Evolutionary conservation across 768 basidiomycete genomes (phyloP).

Genomic region (Phaeotremella skinneri): DNA sequence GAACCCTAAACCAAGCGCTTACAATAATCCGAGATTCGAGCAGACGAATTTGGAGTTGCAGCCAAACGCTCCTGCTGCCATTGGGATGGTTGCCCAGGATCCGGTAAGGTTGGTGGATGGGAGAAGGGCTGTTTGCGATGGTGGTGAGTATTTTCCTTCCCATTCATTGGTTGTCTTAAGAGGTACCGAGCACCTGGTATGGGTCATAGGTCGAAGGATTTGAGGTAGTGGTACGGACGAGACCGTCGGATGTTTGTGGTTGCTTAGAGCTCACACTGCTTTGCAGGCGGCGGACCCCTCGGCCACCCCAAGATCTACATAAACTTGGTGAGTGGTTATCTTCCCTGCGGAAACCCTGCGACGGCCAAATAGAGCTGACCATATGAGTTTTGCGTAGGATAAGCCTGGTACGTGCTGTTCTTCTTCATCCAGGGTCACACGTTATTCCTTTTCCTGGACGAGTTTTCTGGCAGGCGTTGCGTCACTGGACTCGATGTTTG

Average conservation of each 20-base stretch:
- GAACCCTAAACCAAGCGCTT: slow-evolving; percentile 55
- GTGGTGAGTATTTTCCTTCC: slow-evolving; percentile 64
- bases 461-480: background rate
- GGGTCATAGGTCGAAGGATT: background rate
- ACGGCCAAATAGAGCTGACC: slow-evolving; percentile 5
- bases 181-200: background rate
- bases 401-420: slow-evolving; percentile 60
- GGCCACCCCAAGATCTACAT: slow-evolving; percentile 92
- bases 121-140: slow-evolving; percentile 88
- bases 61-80: slow-evolving; percentile 83
- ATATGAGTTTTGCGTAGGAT: slow-evolving; percentile 59
- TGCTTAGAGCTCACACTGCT: background rate
- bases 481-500: background rate
- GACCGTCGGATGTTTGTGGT: background rate
- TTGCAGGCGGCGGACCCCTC: slow-evolving; percentile 80
- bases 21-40: slow-evolving; percentile 76
- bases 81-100: slow-evolving; percentile 82
- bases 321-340: slow-evolving; percentile 68
- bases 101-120: slow-evolving; percentile 77
- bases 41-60: slow-evolving; percentile 85
- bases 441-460: background rate
- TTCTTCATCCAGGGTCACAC: background rate
- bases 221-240: background rate
- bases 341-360: background rate
- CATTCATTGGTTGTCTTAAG: background rate